A percentile compares a stretch with the other conserved stretches of the same genome.
Conservation (phyloP, 768 basidiomycete genomes). For the Lactifluus pinguis region DNA sequence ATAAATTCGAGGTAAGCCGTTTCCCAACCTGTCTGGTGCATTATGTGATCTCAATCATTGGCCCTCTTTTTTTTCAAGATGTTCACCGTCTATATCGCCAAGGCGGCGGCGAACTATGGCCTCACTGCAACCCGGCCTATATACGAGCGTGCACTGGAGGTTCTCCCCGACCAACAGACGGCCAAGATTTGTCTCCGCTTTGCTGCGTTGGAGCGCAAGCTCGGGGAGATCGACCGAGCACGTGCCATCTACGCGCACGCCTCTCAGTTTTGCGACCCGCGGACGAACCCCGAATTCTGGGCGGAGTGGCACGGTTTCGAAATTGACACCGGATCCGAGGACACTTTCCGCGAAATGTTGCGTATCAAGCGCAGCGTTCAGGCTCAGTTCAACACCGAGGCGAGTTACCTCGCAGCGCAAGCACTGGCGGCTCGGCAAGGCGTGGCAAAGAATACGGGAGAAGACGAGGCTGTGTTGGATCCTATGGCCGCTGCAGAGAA, state of each 20-base stretch:
- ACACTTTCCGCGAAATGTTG: slow-evolving; percentile 93
- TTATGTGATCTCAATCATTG: neutral
- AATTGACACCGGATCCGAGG: slow-evolving; percentile 97
- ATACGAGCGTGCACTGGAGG: slow-evolving; percentile 91
- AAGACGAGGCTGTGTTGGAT: slow-evolving; percentile 41
- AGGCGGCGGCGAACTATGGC: slow-evolving; percentile 92
- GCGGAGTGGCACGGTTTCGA: slow-evolving; percentile 95
- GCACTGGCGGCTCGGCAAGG: slow-evolving; percentile 64
- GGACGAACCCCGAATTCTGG: slow-evolving; percentile 91
- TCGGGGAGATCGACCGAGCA: slow-evolving; percentile 97
- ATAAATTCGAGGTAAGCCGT: slow-evolving; percentile 81
- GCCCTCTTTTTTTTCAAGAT: slow-evolving; percentile 43
- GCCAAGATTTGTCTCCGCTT: slow-evolving; percentile 98
- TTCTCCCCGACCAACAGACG: slow-evolving; percentile 86
- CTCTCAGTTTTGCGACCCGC: slow-evolving; percentile 96
- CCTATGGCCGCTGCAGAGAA: slow-evolving; percentile 84
- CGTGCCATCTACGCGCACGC: slow-evolving; percentile 96
- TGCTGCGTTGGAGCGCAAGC: slow-evolving; percentile 90
- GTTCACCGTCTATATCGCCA: slow-evolving; percentile 95
- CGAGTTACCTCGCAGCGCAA: slow-evolving; percentile 86
- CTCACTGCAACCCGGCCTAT: slow-evolving; percentile 93
- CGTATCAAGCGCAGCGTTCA: slow-evolving; percentile 98
- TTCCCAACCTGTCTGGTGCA: neutral
- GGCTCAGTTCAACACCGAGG: slow-evolving; percentile 97
- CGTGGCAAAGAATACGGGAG: slow-evolving; percentile 38